Evolutionary conservation across 352 stramenopile species (phyloP).

Genomic region (Nothophytophthora sp.): DNA sequence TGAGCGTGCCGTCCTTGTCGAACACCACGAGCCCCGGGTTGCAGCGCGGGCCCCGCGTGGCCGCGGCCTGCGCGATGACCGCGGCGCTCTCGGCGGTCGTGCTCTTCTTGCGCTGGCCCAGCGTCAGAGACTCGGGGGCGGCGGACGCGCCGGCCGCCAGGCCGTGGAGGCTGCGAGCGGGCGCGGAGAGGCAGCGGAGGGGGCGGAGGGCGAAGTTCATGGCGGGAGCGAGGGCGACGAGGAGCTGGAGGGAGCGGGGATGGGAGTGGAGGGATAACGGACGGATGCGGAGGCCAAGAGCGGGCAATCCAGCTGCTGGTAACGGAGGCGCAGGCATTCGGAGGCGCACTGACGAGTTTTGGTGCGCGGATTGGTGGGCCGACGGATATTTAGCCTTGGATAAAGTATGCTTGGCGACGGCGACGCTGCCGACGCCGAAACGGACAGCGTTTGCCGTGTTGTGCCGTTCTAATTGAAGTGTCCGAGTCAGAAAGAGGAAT

Average conservation of each 20-base stretch:
- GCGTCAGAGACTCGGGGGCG: neutral
- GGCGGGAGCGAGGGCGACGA: neutral
- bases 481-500: neutral
- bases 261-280: neutral
- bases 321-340: too few species aligned
- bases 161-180: slow-evolving; percentile 7
- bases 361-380: slow-evolving; percentile 13
- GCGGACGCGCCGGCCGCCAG: slow-evolving; percentile 2
- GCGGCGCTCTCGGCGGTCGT: slow-evolving; percentile 28
- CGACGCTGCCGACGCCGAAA: slow-evolving; percentile 2
- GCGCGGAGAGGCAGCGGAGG: slow-evolving; percentile 5
- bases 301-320: neutral
- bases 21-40: slow-evolving; percentile 83
- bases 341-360: neutral
- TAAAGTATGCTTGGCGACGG: slow-evolving; percentile 13
- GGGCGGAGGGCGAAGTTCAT: slow-evolving; percentile 20
- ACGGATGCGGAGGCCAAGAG: neutral
- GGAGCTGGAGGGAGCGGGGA: neutral
- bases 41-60: slow-evolving; percentile 34
- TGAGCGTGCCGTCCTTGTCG: slow-evolving; percentile 90
- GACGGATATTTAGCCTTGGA: slow-evolving; percentile 16
- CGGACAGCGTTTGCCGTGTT: slow-evolving; percentile 4
- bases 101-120: slow-evolving; percentile 19
- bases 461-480: slow-evolving; percentile 13
- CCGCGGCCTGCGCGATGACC: slow-evolving; percentile 22